A percentile compares a stretch with the other conserved stretches of the same genome.
Conservation (phyloP, 1,284 basidiomycete species). For the Irpex sp. region DNA sequence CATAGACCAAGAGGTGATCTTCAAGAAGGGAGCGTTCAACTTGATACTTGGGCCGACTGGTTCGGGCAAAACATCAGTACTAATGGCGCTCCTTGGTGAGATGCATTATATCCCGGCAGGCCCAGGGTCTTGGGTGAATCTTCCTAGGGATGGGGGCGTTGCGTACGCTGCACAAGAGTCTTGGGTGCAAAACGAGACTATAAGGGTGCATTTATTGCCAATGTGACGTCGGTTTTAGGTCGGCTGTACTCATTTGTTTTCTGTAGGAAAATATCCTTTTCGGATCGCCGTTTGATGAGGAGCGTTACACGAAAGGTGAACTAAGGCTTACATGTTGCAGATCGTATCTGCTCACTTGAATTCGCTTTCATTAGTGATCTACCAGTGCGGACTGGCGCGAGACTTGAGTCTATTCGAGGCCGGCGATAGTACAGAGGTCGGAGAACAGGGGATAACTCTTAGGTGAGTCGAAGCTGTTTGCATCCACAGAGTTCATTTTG, state of each 20-base stretch:
- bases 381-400: constrained; percentile 60
- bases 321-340: too few relatives aligned
- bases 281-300: constrained; percentile 39
- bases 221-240: not conserved
- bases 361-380: constrained; percentile 48
- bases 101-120: constrained; percentile 56
- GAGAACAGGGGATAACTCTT: constrained; percentile 59
- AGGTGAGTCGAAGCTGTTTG: constrained; percentile 25
- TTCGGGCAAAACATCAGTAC: constrained; percentile 47
- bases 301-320: constrained; percentile 40
- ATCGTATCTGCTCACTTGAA: too few relatives aligned
- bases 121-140: constrained; percentile 57
- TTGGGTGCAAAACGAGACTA: constrained; percentile 60
- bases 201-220: constrained; percentile 26
- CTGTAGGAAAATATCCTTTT: constrained; percentile 42
- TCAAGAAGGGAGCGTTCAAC: constrained; percentile 56
- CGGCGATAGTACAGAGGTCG: constrained; percentile 71
- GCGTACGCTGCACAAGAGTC: constrained; percentile 75
- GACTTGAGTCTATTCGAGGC: constrained; percentile 68
- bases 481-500: not conserved
- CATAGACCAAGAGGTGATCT: constrained; percentile 50
- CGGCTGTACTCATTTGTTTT: not conserved
- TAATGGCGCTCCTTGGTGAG: constrained; percentile 57
- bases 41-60: constrained; percentile 62
- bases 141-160: constrained; percentile 62